A percentile compares a stretch with the other conserved stretches of the same genome.
These are phyloP conservation scores for Sphagnum magellanicum DNA, from an alignment of 228 moss, liverwort and hornwort genomes.

Conservation along the genomic window DNA sequence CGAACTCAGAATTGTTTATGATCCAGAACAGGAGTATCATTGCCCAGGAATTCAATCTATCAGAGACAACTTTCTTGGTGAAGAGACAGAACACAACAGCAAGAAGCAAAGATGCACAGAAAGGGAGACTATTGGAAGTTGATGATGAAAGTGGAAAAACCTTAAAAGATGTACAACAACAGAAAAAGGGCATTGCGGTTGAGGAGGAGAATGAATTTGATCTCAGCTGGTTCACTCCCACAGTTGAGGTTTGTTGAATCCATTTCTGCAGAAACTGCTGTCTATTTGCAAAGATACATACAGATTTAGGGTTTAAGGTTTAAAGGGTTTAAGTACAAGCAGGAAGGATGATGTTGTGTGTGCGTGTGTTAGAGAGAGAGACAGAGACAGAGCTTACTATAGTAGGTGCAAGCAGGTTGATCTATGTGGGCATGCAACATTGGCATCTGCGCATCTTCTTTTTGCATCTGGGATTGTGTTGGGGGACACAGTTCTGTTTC, in stretches of 20 bases:
- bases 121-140: constrained; percentile 11
- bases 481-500: constrained; percentile 68
- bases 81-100: constrained; percentile 56
- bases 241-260: constrained; percentile 47
- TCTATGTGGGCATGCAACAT: constrained; percentile 87
- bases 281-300: too few species aligned
- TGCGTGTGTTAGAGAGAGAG: too few species aligned
- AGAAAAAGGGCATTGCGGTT: constrained; percentile 17
- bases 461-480: constrained; percentile 88
- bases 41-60: constrained; percentile 79
- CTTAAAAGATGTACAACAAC: constrained; percentile 26
- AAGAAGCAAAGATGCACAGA: constrained; percentile 8
- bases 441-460: constrained; percentile 88
- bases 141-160: constrained; percentile 41
- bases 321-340: too few species aligned
- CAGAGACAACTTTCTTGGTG: constrained; percentile 86
- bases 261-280: too few species aligned
- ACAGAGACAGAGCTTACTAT: too few species aligned
- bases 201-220: constrained; percentile 73
- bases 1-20: too few species aligned
- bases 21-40: constrained; percentile 16
- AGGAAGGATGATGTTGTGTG: too few species aligned
- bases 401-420: constrained; percentile 42
- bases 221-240: constrained; percentile 85
- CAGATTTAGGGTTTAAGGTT: too few species aligned